Evolutionary conservation across 495 filamentous ascomycete genomes (phyloP).

Genomic region (Penicillium subrubescens): DNA sequence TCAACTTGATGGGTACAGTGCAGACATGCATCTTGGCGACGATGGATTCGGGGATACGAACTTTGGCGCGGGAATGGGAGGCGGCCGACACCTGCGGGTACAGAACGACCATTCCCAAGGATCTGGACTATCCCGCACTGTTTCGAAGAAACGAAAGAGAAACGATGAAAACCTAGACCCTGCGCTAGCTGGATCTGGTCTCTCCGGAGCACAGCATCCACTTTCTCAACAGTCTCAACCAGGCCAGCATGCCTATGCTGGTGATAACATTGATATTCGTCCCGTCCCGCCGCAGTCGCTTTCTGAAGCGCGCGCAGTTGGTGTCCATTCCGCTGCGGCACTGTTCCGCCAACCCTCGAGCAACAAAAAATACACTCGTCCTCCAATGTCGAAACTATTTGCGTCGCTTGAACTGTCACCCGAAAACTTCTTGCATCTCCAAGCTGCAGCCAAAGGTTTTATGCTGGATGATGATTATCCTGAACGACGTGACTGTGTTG

Average conservation of each 20-base stretch:
- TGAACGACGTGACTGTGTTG: constrained; percentile 61
- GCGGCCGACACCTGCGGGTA: constrained; percentile 34
- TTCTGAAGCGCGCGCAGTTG: constrained; percentile 51
- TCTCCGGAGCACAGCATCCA: constrained; percentile 31
- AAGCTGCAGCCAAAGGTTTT: constrained; percentile 60
- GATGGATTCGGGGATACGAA: constrained; percentile 45
- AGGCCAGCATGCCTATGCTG: constrained; percentile 34
- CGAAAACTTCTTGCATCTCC: constrained; percentile 60
- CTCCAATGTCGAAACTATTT: constrained; percentile 64
- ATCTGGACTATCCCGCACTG: constrained; percentile 60
- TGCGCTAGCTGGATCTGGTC: constrained; percentile 36
- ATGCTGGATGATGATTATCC: constrained; percentile 62
- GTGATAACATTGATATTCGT: constrained; percentile 41
- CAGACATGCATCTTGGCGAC: constrained; percentile 46
- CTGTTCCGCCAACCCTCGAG: constrained; percentile 57
- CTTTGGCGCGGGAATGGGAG: constrained; percentile 33
- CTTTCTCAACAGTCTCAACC: constrained; percentile 35
- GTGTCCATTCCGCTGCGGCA: constrained; percentile 59
- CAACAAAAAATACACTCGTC: constrained; percentile 61
- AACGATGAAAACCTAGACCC: constrained; percentile 49
- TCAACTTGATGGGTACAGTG: constrained; percentile 42
- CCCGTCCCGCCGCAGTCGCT: constrained; percentile 39
- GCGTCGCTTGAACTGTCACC: constrained; percentile 57
- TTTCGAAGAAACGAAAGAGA: constrained; percentile 48
- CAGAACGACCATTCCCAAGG: constrained; percentile 75